phyloP scores from a whole-genome alignment of 2,329 filamentous ascomycete genomes.

The Hypomyces rosellus region DNA sequence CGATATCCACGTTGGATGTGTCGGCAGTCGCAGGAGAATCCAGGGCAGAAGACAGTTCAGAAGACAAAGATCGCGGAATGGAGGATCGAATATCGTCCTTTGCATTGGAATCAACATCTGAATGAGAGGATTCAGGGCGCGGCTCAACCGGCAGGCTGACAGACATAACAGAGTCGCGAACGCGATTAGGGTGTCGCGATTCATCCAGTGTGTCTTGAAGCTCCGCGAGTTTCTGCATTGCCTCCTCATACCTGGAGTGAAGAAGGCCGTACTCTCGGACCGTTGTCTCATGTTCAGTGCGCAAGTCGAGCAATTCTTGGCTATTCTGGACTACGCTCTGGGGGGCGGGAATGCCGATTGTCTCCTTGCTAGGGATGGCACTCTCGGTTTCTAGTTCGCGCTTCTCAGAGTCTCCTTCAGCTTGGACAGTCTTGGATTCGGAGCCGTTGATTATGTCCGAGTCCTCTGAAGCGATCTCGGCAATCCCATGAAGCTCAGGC shows the following conservation, averaged over 20 bases:
- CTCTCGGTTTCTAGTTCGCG: background rate
- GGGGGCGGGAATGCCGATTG: background rate
- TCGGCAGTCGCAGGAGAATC: constrained; percentile 63
- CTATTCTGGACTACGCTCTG: constrained; percentile 59
- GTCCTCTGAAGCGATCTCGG: background rate
- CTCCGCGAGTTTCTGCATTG: constrained; percentile 72
- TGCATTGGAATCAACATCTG: constrained; percentile 61
- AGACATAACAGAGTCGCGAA: constrained; percentile 52
- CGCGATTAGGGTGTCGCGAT: constrained; percentile 54
- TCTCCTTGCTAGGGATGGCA: background rate
- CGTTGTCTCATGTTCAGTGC: constrained; percentile 82
- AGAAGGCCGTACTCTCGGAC: constrained; percentile 75
- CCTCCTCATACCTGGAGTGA: constrained; percentile 84
- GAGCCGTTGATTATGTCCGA: background rate
- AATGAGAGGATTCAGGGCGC: constrained; percentile 79
- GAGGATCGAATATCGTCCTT: constrained; percentile 64
- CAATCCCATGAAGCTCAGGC: background rate
- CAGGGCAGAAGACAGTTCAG: constrained; percentile 84
- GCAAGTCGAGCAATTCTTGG: constrained; percentile 86
- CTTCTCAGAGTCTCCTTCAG: background rate
- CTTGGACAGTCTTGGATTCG: no score
- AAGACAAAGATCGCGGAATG: constrained; percentile 78
- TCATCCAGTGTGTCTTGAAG: constrained; percentile 83
- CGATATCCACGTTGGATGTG: constrained; percentile 51
- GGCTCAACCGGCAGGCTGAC: constrained; percentile 42